These are phyloP conservation scores for Thielaviopsis populi DNA, from an alignment of 2,329 filamentous ascomycete genomes.

Conservation along the genomic window DNA sequence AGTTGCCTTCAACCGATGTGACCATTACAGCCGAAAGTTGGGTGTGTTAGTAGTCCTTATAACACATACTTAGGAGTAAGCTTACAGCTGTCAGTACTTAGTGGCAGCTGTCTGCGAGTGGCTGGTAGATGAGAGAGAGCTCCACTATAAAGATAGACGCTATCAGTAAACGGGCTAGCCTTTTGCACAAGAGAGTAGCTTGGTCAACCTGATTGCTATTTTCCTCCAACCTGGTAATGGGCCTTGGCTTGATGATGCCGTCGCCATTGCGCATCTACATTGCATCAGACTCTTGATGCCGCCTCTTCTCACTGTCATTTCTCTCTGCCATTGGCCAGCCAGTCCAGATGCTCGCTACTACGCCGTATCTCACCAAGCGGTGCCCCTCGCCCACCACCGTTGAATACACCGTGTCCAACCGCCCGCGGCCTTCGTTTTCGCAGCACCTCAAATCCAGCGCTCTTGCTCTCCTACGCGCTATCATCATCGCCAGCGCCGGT, in stretches of 20 bases:
- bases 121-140: no score
- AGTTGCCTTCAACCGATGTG: constrained; percentile 40
- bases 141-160: background rate
- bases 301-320: background rate
- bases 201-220: background rate
- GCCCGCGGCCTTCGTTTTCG: constrained; percentile 37
- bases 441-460: constrained; percentile 32
- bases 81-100: no score
- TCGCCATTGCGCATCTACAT: background rate
- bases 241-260: background rate
- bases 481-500: constrained; percentile 29
- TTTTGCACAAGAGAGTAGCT: background rate
- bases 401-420: constrained; percentile 81
- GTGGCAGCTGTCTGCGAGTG: no score
- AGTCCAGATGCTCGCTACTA: constrained; percentile 44
- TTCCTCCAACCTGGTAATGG: background rate
- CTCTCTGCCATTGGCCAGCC: background rate
- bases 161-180: background rate
- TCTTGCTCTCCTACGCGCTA: constrained; percentile 30
- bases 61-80: background rate
- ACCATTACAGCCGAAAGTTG: constrained; percentile 44
- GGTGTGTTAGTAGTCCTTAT: background rate
- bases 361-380: constrained; percentile 45
- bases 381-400: constrained; percentile 77
- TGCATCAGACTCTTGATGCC: background rate